phyloP scores from a whole-genome alignment of 2,329 filamentous ascomycete species.

The Sclerotinia borealis region DNA sequence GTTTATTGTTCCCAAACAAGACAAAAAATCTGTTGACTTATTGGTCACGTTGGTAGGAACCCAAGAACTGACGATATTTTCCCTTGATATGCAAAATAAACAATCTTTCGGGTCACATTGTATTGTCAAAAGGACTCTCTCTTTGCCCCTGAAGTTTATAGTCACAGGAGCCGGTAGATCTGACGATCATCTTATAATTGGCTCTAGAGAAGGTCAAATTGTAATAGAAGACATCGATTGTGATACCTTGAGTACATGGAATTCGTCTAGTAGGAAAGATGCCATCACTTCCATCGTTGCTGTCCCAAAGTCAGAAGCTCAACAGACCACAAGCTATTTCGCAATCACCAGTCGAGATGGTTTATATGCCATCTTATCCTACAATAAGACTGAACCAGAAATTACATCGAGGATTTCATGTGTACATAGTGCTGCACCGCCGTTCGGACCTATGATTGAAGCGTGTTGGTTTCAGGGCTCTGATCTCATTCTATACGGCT shows the following conservation, averaged over 20 bases:
- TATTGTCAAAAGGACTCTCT: neutral
- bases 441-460: conserved; percentile 72
- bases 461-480: conserved; percentile 54
- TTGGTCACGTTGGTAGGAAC: neutral
- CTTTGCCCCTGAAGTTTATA: conserved; percentile 39
- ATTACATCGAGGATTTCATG: conserved; percentile 31
- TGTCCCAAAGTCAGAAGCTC: conserved; percentile 37
- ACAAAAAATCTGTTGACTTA: neutral
- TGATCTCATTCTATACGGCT: conserved; percentile 71
- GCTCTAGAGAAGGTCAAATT: conserved; percentile 50
- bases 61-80: conserved; percentile 5
- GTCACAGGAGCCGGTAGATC: conserved; percentile 44
- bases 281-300: conserved; percentile 62
- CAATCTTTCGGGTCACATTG: neutral
- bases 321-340: conserved; percentile 42
- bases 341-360: conserved; percentile 74
- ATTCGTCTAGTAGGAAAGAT: conserved; percentile 37
- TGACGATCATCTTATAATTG: conserved; percentile 40
- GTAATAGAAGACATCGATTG: conserved; percentile 38
- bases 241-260: conserved; percentile 18
- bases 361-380: conserved; percentile 56
- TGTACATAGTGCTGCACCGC: conserved; percentile 61
- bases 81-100: neutral
- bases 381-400: neutral
- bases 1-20: conserved; percentile 26